Conservation (phyloP, 495 filamentous ascomycete genomes). For the Opeltia flavorubescens region DNA sequence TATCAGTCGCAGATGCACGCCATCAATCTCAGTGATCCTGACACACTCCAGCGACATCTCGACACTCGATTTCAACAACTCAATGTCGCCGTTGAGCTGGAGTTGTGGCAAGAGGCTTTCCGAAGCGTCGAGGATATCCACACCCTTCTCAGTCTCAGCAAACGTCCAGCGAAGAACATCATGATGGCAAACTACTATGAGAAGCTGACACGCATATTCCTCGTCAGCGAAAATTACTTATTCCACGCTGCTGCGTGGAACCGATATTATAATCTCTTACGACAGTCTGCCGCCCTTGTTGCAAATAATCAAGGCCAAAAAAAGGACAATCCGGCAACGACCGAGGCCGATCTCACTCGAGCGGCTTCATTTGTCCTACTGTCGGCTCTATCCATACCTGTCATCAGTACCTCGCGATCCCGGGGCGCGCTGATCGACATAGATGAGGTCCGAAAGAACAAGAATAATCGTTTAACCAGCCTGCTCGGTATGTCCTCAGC, state of each 20-base stretch:
- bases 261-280: slow-evolving; percentile 89
- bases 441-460: slow-evolving; percentile 94
- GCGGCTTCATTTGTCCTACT: slow-evolving; percentile 93
- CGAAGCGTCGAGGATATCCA: slow-evolving; percentile 98
- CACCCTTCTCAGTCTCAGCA: slow-evolving; percentile 95
- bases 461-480: slow-evolving; percentile 93
- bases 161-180: slow-evolving; percentile 95
- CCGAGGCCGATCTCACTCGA: slow-evolving; percentile 74
- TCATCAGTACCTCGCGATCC: slow-evolving; percentile 95
- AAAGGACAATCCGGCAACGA: slow-evolving; percentile 87
- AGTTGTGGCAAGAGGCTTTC: slow-evolving; percentile 99
- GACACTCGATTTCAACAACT: slow-evolving; percentile 97
- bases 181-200: slow-evolving; percentile 99
- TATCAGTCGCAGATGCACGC: slow-evolving; percentile 98
- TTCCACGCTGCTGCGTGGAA: slow-evolving; percentile 98
- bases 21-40: slow-evolving; percentile 94
- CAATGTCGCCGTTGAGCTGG: slow-evolving; percentile 93
- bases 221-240: slow-evolving; percentile 97
- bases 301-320: slow-evolving; percentile 70
- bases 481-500: slow-evolving; percentile 82
- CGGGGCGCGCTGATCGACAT: slow-evolving; percentile 91
- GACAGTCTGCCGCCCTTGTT: slow-evolving; percentile 73
- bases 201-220: slow-evolving; percentile 93
- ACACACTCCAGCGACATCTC: slow-evolving; percentile 90
- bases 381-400: slow-evolving; percentile 87